Conservation (phyloP, 148 eudicot genomes). For the Rhododendron ovatum region DNA sequence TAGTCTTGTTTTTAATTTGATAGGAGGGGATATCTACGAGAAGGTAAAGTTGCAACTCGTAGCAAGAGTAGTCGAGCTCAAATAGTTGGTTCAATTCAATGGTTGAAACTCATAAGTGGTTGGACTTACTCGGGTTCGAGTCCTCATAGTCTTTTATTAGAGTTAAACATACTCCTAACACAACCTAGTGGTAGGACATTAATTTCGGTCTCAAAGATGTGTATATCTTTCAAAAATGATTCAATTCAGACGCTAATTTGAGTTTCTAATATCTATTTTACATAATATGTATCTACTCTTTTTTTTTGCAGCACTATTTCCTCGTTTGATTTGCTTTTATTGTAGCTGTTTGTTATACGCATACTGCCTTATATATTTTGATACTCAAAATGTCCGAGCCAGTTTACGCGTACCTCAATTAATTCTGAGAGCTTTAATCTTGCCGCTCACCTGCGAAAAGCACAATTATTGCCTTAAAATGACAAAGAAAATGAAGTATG, state of each 20-base stretch:
- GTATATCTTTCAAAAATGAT: too few species aligned
- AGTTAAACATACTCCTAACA: neutral
- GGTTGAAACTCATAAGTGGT: neutral
- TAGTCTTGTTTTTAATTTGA: too few species aligned
- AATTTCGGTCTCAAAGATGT: neutral
- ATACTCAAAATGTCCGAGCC: accelerated
- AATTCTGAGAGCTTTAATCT: too few species aligned
- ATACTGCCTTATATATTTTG: neutral
- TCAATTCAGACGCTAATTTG: too few species aligned
- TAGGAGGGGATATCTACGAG: too few species aligned
- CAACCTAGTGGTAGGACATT: neutral
- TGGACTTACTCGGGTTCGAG: neutral
- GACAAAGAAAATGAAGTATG: neutral
- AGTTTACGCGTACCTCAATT: neutral
- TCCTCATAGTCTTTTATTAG: neutral
- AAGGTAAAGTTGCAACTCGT: too few species aligned
- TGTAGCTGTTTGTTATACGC: neutral
- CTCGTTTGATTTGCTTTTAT: neutral
- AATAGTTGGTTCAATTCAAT: neutral
- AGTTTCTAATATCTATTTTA: too few species aligned
- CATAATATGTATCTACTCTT: too few species aligned
- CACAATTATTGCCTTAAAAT: too few species aligned
- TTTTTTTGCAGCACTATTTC: too few species aligned
- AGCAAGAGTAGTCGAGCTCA: too few species aligned
- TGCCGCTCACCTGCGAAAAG: neutral